These are phyloP conservation scores for Citrus medica DNA, from an alignment of 345 rosid genomes.

Conservation along the genomic window DNA sequence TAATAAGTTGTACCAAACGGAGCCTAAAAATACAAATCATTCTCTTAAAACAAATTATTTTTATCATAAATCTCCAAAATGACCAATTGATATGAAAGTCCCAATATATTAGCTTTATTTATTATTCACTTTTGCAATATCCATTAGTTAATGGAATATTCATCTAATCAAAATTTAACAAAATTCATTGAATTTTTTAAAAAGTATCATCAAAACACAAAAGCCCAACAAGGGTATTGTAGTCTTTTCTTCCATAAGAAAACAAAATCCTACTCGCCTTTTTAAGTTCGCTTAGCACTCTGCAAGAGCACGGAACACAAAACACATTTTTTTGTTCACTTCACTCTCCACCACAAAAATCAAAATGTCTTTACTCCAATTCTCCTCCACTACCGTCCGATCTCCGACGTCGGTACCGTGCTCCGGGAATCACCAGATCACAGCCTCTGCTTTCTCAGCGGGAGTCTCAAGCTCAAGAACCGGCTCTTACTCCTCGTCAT, in stretches of 20 bases:
- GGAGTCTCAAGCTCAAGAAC: conserved; percentile 2
- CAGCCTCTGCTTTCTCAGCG: not conserved
- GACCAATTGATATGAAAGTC: no score
- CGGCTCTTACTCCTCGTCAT: not conserved
- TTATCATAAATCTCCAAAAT: no score
- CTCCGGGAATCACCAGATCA: conserved; percentile 7
- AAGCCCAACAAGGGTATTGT: not conserved
- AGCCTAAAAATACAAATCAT: no score
- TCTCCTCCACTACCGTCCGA: conserved; percentile 29
- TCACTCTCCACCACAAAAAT: not conserved
- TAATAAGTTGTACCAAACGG: no score
- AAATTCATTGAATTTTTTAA: no score
- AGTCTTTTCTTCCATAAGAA: not conserved
- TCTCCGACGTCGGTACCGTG: conserved; percentile 27
- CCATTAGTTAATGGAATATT: no score
- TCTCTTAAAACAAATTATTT: no score
- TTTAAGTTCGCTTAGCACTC: not conserved
- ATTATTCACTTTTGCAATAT: no score
- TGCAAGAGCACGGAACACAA: not conserved
- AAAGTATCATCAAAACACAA: not conserved
- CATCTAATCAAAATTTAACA: no score
- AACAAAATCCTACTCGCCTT: not conserved
- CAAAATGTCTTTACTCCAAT: conserved; percentile 33
- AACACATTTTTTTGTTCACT: not conserved
- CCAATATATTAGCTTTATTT: no score